These are phyloP conservation scores for Suillus plorans DNA, from an alignment of 768 basidiomycete genomes.

Conservation along the genomic window DNA sequence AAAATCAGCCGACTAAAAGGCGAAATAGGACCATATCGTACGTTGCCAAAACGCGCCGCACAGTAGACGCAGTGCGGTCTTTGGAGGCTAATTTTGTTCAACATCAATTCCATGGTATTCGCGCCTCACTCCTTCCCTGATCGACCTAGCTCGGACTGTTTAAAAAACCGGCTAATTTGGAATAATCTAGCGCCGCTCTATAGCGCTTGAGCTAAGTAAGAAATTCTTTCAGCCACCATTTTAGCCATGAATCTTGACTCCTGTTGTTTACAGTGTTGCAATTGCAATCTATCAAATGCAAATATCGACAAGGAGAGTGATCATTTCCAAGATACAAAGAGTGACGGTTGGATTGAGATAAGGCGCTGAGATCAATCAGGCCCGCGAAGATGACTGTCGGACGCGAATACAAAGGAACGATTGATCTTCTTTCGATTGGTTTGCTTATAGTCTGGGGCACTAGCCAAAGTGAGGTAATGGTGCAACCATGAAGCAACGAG, in stretches of 20 bases:
- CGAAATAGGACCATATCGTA: background rate
- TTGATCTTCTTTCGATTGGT: background rate
- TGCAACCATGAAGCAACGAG: background rate
- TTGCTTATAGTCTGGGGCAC: background rate
- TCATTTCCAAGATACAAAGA: background rate
- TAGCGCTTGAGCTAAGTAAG: background rate
- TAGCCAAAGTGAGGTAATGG: background rate
- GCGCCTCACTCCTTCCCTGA: background rate
- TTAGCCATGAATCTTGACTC: background rate
- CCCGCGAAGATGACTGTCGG: background rate
- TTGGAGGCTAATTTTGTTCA: background rate
- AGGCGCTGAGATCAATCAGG: background rate
- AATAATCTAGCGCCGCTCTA: background rate
- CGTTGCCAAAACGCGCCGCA: background rate
- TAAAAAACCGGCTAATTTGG: background rate
- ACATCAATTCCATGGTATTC: background rate
- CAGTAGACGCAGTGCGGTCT: background rate
- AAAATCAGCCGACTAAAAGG: background rate
- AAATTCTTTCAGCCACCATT: background rate
- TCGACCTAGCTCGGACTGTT: background rate
- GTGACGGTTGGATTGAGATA: background rate
- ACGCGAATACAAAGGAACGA: background rate
- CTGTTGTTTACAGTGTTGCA: background rate
- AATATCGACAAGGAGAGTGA: background rate
- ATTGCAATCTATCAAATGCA: background rate